phyloP scores from a whole-genome alignment of 2,329 filamentous ascomycete species.

The Aspergillus sp. region DNA sequence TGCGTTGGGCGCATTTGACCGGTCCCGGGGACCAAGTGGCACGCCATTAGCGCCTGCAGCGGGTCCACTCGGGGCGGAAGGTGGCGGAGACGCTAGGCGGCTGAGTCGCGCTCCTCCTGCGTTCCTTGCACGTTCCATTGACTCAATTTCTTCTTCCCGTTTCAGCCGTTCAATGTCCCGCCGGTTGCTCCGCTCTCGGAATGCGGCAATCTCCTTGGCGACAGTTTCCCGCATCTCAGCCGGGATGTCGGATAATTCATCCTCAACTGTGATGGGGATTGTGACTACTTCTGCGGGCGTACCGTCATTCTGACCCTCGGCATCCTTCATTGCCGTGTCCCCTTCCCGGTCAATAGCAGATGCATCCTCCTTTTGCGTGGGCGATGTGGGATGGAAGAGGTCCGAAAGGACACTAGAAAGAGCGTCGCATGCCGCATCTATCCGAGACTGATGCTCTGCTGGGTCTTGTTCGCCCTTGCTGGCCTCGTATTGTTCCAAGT shows the following conservation, averaged over 20 bases:
- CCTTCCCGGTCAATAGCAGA: slow-evolving; percentile 54
- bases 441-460: slow-evolving; percentile 55
- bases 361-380: slow-evolving; percentile 37
- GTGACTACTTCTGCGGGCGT: slow-evolving; percentile 74
- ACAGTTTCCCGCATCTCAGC: slow-evolving; percentile 94
- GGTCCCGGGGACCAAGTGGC: slow-evolving; percentile 61
- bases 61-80: slow-evolving; percentile 53
- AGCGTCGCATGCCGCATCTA: slow-evolving; percentile 60
- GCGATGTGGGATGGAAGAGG: slow-evolving; percentile 59
- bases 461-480: slow-evolving; percentile 56
- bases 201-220: slow-evolving; percentile 85
- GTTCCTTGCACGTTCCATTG: slow-evolving; percentile 68
- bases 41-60: slow-evolving; percentile 62
- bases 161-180: slow-evolving; percentile 80
- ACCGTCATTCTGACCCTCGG: slow-evolving; percentile 48
- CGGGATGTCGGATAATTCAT: slow-evolving; percentile 91
- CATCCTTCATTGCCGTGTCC: slow-evolving; percentile 62
- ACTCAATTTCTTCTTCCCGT: slow-evolving; percentile 87
- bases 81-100: slow-evolving; percentile 64
- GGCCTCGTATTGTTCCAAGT: slow-evolving; percentile 73
- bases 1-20: slow-evolving; percentile 52
- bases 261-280: slow-evolving; percentile 77
- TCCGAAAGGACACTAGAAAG: slow-evolving; percentile 62
- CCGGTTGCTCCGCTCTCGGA: slow-evolving; percentile 81
- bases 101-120: slow-evolving; percentile 52